Evolutionary conservation across 352 stramenopile genomes (phyloP), one percentile per base, ranked within the genome.

Genomic region (Globisporangium orthogonon): DNA sequence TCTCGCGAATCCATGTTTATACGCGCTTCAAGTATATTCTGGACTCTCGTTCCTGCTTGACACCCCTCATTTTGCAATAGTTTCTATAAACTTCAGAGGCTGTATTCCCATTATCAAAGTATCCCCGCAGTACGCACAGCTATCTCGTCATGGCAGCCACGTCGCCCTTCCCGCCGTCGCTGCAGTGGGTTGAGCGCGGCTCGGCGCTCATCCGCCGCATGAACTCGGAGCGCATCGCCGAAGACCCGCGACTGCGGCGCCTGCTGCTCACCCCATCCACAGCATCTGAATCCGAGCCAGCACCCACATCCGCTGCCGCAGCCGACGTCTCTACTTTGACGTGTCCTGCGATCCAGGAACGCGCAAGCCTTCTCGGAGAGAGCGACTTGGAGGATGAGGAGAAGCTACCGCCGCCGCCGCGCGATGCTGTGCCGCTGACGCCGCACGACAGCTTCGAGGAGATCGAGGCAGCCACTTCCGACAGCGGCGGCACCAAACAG

Each of bases 191-290:
- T 35, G 85, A 95, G 61, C 83, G 85, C 53, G 85, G 85, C 49
- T 91, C 85, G 4, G 76, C 83, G 53, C 72, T 95, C 49, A 85
- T 95, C 54, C 81, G 85, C 28, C 83, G 85, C 68, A 95, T 95
- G 78, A 95, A 95, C 61, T 91, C 84, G 48, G 85, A 95, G 67
- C 81, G 85, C 40, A 75, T 95, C 44, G 85, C 85, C 7, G 83
- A 94, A 64, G 85, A 94, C 58, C 82, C 82, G 58, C 83, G 85
- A 31, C 69, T 94, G 47, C 76, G 78, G 10, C 76, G 83, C 0
- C 52, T 92, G 46, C 56, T 92, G 41, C 72, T 87, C 37, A 49
- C 58, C 50, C 63, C 63, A 18, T 50, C 61, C n/a, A 67, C 58
- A 4, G 58, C 65, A 46, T 51, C 62, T 15, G 52, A 58, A 14